A percentile compares a stretch with the other conserved stretches of the same genome.
These are phyloP conservation scores for Bauhinia variegata DNA, from an alignment of 306 rosid genomes.

Conservation along the genomic window DNA sequence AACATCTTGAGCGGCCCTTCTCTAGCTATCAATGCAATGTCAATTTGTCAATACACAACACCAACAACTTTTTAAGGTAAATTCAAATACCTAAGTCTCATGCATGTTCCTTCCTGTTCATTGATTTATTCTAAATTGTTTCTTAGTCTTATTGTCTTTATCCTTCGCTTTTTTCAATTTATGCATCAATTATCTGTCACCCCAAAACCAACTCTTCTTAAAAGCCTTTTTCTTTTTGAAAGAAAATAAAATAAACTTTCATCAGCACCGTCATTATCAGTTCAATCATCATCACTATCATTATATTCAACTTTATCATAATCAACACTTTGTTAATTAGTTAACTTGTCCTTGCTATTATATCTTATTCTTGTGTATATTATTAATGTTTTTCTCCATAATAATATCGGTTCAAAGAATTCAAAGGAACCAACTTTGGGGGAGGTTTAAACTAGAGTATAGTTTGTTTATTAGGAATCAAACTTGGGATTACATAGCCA, in stretches of 20 bases:
- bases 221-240: conserved; percentile 25
- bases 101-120: neutral
- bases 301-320: conserved; percentile 39
- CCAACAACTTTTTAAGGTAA: neutral
- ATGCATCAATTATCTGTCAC: no score
- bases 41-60: no score
- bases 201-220: conserved; percentile 48
- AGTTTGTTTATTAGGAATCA: conserved; percentile 34
- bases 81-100: neutral
- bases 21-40: no score
- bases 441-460: conserved; percentile 16
- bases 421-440: conserved; percentile 38
- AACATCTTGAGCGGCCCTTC: neutral
- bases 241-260: neutral
- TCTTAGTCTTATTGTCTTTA: conserved; percentile 21
- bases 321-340: conserved; percentile 26
- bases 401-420: conserved; percentile 42
- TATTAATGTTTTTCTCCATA: conserved; percentile 5
- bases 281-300: conserved; percentile 47
- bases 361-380: conserved; percentile 24
- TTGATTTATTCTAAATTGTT: conserved; percentile 7
- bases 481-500: conserved; percentile 42
- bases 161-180: conserved; percentile 34
- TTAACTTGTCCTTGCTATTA: conserved; percentile 22
- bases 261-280: conserved; percentile 52